These are phyloP conservation scores for Fraxinus ornus DNA, from an alignment of 305 asterid species.

Conservation along the genomic window DNA sequence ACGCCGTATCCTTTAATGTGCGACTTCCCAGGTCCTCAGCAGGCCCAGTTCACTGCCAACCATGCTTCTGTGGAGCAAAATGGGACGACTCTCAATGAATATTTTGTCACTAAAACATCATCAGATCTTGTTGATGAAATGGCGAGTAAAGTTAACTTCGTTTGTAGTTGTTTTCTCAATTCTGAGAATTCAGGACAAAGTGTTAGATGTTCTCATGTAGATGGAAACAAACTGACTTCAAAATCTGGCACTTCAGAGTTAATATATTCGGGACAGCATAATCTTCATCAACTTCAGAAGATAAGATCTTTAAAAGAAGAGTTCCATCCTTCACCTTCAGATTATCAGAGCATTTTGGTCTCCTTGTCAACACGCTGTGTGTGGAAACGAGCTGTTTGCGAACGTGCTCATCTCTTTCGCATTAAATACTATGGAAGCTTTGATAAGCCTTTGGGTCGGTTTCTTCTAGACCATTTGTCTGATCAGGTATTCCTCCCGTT, in stretches of 20 bases:
- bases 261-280: slow-evolving; percentile 29
- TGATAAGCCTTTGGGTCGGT: slow-evolving; percentile 84
- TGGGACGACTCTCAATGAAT: slow-evolving; percentile 30
- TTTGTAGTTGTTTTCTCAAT: slow-evolving; percentile 23
- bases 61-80: slow-evolving; percentile 32
- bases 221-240: background rate
- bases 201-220: slow-evolving; percentile 32
- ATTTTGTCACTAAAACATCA: slow-evolving; percentile 25
- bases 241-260: background rate
- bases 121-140: slow-evolving; percentile 28
- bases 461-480: slow-evolving; percentile 63
- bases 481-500: slow-evolving; percentile 51
- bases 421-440: slow-evolving; percentile 71
- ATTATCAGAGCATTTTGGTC: slow-evolving; percentile 75
- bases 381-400: slow-evolving; percentile 72
- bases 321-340: slow-evolving; percentile 65
- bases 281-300: slow-evolving; percentile 31
- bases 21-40: slow-evolving; percentile 29
- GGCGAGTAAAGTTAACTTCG: slow-evolving; percentile 27
- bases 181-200: slow-evolving; percentile 32
- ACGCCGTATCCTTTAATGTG: background rate
- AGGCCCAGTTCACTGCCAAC: slow-evolving; percentile 40
- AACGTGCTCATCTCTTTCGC: slow-evolving; percentile 77
- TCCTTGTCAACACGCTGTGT: slow-evolving; percentile 76
- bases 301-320: slow-evolving; percentile 50